Evolutionary conservation across 2,329 filamentous ascomycete genomes (phyloP).

Genomic region (Lasiodiplodia sp.): DNA sequence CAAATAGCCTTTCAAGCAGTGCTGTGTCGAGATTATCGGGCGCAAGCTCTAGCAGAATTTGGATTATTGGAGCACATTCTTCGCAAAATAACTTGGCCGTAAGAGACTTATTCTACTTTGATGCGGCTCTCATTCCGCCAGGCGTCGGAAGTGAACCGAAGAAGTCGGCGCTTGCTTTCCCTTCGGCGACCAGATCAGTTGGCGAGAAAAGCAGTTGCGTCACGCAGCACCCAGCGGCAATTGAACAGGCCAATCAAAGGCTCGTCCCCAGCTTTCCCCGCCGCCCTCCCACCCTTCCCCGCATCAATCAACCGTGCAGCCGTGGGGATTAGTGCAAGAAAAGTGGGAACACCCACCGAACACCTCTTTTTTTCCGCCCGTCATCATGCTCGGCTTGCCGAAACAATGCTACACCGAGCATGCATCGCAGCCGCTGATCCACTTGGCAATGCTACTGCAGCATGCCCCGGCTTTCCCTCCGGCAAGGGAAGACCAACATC

Average conservation of each 20-base stretch:
- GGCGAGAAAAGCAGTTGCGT: neutral
- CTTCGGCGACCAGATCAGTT: neutral
- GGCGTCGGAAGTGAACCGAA: neutral
- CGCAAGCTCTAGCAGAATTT: too few relatives aligned
- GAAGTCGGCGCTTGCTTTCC: neutral
- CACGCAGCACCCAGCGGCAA: neutral
- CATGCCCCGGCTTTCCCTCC: constrained; percentile 8
- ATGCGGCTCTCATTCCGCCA: neutral
- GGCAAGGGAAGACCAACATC: neutral
- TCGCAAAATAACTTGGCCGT: too few relatives aligned
- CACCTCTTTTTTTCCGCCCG: constrained; percentile 18
- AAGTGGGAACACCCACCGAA: constrained; percentile 20
- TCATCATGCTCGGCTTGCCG: constrained; percentile 9
- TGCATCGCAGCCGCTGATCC: neutral
- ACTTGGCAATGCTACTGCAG: neutral
- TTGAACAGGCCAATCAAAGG: constrained; percentile 2
- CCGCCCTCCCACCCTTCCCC: constrained; percentile 6
- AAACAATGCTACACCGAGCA: constrained; percentile 3
- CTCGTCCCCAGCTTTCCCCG: constrained; percentile 3
- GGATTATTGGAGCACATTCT: too few relatives aligned
- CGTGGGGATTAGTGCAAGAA: neutral
- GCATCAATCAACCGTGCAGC: constrained; percentile 4
- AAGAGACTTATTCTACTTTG: neutral
- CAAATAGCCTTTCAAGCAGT: too few relatives aligned
- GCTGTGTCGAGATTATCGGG: too few relatives aligned